Conservation (phyloP, 371 early-diverging fungal species). For the Mortierella sp. region DNA sequence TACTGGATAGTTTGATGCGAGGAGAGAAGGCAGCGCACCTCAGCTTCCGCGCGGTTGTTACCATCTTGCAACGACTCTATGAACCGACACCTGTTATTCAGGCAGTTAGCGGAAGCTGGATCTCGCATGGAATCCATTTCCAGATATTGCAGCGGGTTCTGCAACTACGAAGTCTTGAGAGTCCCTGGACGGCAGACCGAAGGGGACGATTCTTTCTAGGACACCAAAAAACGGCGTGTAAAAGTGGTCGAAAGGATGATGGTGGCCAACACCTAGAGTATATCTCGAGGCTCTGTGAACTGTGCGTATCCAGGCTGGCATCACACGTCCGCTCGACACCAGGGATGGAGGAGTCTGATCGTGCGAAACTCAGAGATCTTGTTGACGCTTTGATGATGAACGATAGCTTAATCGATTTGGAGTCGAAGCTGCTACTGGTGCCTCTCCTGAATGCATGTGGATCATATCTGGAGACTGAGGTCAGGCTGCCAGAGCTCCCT, state of each 20-base stretch:
- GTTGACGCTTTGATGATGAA: neutral
- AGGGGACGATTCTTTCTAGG: neutral
- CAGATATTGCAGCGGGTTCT: slow-evolving; percentile 16
- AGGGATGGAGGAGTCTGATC: neutral
- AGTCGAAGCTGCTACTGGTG: slow-evolving; percentile 15
- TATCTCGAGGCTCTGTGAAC: slow-evolving; percentile 25
- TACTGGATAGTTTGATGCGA: slow-evolving; percentile 8
- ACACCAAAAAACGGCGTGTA: too few relatives aligned
- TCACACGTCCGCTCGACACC: neutral
- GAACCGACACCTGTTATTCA: neutral
- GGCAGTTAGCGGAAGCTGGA: neutral
- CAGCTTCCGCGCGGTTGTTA: slow-evolving; percentile 11
- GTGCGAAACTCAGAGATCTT: neutral
- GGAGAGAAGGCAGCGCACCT: neutral
- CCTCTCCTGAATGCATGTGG: slow-evolving; percentile 21
- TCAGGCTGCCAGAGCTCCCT: slow-evolving; percentile 11
- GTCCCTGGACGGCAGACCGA: slow-evolving; percentile 7
- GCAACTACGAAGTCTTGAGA: slow-evolving; percentile 14
- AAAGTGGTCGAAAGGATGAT: neutral
- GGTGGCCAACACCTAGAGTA: slow-evolving; percentile 14
- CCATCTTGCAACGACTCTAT: slow-evolving; percentile 20
- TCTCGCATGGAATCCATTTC: slow-evolving; percentile 17
- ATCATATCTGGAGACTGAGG: slow-evolving; percentile 6
- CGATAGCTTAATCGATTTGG: slow-evolving; percentile 13
- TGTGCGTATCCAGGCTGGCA: slow-evolving; percentile 7